Percentiles rank a stretch among this genome's conserved stretches.
These are phyloP conservation scores for Vachellia collinsii DNA, from an alignment of 306 rosid genomes.

Conservation along the genomic window DNA sequence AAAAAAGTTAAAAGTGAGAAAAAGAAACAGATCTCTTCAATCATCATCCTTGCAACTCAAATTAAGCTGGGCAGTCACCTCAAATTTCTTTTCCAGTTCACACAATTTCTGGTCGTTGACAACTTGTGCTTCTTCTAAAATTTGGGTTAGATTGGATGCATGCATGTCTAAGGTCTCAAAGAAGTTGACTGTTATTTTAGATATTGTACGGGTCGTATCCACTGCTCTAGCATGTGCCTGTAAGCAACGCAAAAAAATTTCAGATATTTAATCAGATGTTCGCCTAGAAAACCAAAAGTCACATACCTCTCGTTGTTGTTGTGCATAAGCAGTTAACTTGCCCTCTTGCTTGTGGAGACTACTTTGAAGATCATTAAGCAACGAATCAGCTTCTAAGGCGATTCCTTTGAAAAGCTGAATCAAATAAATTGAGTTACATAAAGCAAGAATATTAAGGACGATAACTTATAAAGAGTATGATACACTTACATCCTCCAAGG, in stretches of 20 bases:
- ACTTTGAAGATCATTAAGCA: constrained; percentile 83
- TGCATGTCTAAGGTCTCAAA: constrained; percentile 81
- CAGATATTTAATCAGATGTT: constrained; percentile 33
- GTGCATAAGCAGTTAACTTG: constrained; percentile 82
- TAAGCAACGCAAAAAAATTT: constrained; percentile 29
- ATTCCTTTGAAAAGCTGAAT: constrained; percentile 91
- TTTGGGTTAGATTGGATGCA: constrained; percentile 78
- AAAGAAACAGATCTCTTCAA: neutral
- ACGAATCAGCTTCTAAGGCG: constrained; percentile 88
- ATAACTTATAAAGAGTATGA: constrained; percentile 12
- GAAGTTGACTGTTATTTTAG: constrained; percentile 85
- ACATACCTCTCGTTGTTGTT: constrained; percentile 86
- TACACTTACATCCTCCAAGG: constrained; percentile 81
- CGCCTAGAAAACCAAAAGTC: constrained; percentile 12
- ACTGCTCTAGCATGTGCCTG: constrained; percentile 98
- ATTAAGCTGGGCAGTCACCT: constrained; percentile 57
- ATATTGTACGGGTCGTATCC: constrained; percentile 80
- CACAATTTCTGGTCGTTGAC: constrained; percentile 78
- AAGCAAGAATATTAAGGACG: constrained; percentile 10
- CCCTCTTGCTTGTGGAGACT: constrained; percentile 91
- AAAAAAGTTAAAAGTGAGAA: constrained; percentile 14
- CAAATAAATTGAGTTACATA: constrained; percentile 47
- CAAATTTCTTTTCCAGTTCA: constrained; percentile 91
- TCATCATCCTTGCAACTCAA: constrained; percentile 9
- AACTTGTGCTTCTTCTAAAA: constrained; percentile 82